phyloP scores from a whole-genome alignment of 2,329 filamentous ascomycete species.

The Trichophyton mentagrophytes region DNA sequence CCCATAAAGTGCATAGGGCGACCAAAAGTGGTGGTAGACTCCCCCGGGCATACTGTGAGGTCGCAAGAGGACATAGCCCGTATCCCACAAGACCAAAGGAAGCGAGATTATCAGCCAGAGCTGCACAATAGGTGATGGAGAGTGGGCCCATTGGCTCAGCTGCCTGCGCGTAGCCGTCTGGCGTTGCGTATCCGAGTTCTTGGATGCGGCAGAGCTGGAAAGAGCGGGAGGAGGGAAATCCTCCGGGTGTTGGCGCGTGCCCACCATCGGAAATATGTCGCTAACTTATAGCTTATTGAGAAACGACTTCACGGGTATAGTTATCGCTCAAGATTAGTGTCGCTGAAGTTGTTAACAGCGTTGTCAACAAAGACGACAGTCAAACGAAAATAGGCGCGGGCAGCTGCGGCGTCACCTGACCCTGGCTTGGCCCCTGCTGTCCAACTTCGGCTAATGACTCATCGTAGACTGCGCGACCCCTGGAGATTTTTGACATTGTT shows the following conservation, averaged over 20 bases:
- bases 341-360: too few species aligned
- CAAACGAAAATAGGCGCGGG: too few species aligned
- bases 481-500: too few species aligned
- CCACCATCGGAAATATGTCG: slow-evolving; percentile 35
- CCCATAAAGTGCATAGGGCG: slow-evolving; percentile 69
- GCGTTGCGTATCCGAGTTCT: slow-evolving; percentile 18
- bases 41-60: slow-evolving; percentile 75
- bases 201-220: slow-evolving; percentile 15
- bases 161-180: slow-evolving; percentile 8
- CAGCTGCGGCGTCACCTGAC: too few species aligned
- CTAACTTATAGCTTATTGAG: too few species aligned
- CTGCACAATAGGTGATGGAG: slow-evolving; percentile 46
- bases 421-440: too few species aligned
- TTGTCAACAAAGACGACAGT: too few species aligned
- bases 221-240: slow-evolving; percentile 34
- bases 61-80: slow-evolving; percentile 62
- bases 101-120: slow-evolving; percentile 63
- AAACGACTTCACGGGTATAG: too few species aligned
- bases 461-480: too few species aligned
- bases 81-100: slow-evolving; percentile 72
- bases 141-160: slow-evolving; percentile 41
- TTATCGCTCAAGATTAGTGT: too few species aligned
- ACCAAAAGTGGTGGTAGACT: slow-evolving; percentile 55
- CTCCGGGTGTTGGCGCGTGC: slow-evolving; percentile 42
- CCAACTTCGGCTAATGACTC: too few species aligned